Percentiles rank a stretch among this genome's conserved stretches.
Conservation (phyloP, 306 rosid genomes). For the Vigna unguiculata region DNA sequence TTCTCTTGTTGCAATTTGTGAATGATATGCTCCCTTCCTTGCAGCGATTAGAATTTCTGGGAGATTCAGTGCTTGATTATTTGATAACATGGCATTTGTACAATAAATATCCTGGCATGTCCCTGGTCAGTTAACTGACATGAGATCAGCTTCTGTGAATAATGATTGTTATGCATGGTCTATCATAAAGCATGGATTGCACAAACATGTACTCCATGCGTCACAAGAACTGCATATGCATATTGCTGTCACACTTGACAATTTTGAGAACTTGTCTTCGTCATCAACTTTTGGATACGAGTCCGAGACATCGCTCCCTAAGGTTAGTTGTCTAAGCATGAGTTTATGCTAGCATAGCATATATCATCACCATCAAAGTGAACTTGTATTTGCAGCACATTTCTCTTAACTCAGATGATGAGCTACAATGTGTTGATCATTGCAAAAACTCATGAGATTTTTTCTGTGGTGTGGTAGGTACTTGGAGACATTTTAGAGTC, state of each 20-base stretch:
- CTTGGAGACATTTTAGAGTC: constrained; percentile 88
- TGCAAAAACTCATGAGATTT: constrained; percentile 10
- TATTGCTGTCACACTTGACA: constrained; percentile 44
- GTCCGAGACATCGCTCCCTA: constrained; percentile 65
- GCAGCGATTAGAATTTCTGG: constrained; percentile 87
- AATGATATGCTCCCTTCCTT: constrained; percentile 33
- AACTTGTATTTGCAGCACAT: background rate
- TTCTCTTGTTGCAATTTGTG: constrained; percentile 16
- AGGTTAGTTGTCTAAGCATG: constrained; percentile 56
- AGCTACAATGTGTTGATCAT: background rate
- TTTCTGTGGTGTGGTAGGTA: constrained; percentile 55
- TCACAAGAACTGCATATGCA: constrained; percentile 68
- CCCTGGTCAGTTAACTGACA: constrained; percentile 78
- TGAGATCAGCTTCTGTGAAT: constrained; percentile 83
- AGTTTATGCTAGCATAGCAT: too few species aligned
- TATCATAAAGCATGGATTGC: constrained; percentile 65
- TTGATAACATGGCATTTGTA: constrained; percentile 66
- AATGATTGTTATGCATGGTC: constrained; percentile 78
- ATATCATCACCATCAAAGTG: too few species aligned
- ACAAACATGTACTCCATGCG: constrained; percentile 67
- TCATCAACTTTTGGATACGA: constrained; percentile 81
- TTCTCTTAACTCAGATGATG: background rate
- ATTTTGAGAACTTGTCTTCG: constrained; percentile 43
- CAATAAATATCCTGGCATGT: constrained; percentile 65
- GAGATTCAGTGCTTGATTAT: constrained; percentile 78